Base-by-base conservation (phyloP, 106 monocot genomes). In the Dactylorhiza incarnata region DNA sequence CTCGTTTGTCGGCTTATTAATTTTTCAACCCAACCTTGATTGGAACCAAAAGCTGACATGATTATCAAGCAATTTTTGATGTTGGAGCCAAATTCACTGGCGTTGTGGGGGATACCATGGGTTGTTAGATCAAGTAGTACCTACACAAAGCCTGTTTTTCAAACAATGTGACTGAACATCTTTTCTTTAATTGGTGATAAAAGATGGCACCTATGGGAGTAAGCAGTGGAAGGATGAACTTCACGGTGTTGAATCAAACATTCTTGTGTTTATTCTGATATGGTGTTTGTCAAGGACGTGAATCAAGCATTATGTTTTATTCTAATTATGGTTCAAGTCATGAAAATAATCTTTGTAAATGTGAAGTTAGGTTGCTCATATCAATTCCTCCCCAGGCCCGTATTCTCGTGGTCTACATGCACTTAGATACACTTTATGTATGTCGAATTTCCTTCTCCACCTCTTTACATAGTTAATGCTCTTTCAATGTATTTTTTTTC, bases 401-500 rank as follows among this genome's bases (percentile, higher is more conserved):
- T 37, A 37, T 37, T 37, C 37, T 37, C 37, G 37, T 2, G 0
- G 3, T 0, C 37, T 37, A 37, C 37, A 37, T 37, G 37, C 37
- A 37, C 37, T 37, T 16, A 54, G 54, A 14, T 54, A 54, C 6
- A 14, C 4, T 54, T 54, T 5, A 54, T 54, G 19, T n/a, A 56
- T 56, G 17, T 17, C 56, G 7, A 56, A 56, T 56, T 56, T 29
- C 22, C 25, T 4, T 24, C 26, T 68, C 16, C 45, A 45, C 44
- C 68, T 68, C 2, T 69, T 46, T 69, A 45, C 45, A 69, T 22
- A 73, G 37, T 45, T 15, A 37, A 17, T 47, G 45, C 0, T 71
- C 46, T 73, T 23, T 80, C 29, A 12, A 23, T 53, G 37, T 74
- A 5, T 20, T 19, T 23, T 15, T 56, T 71, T 78, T 19, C 83